Conservation (phyloP, 495 filamentous ascomycete species). For the Lasiosphaeria ovina region DNA sequence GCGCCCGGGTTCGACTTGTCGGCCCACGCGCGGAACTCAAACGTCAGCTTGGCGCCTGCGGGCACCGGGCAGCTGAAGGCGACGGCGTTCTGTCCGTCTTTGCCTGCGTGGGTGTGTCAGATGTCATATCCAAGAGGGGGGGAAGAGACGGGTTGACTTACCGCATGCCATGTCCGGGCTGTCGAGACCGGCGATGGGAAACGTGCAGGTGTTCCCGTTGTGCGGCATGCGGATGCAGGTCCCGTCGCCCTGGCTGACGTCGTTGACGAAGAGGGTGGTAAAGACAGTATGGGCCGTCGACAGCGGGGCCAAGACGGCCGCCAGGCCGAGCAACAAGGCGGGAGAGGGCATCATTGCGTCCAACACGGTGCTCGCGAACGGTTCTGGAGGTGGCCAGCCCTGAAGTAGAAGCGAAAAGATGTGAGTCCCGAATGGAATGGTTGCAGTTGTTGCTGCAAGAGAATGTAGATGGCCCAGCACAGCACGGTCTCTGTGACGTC, state of each 20-base stretch:
- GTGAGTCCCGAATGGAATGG: no score
- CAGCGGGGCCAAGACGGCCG: constrained; percentile 27
- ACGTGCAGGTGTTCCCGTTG: constrained; percentile 45
- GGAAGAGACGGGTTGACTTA: constrained; percentile 30
- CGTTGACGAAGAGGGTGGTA: constrained; percentile 64
- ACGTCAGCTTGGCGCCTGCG: constrained; percentile 55
- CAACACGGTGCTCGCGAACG: not conserved
- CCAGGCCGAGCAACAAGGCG: constrained; percentile 28
- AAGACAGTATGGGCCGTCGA: constrained; percentile 62
- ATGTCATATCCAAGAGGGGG: no score
- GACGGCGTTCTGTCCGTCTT: constrained; percentile 55
- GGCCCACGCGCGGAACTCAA: constrained; percentile 61
- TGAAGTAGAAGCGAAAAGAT: constrained; percentile 2
- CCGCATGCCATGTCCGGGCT: constrained; percentile 71
- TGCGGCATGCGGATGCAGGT: constrained; percentile 67
- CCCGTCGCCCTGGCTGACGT: constrained; percentile 63
- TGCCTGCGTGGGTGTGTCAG: constrained; percentile 40
- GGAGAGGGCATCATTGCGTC: constrained; percentile 21
- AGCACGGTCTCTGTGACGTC: not conserved
- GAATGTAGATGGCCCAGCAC: not conserved
- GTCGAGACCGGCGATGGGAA: constrained; percentile 51
- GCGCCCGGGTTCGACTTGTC: constrained; percentile 53
- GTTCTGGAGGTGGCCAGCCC: constrained; percentile 11
- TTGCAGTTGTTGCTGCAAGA: no score
- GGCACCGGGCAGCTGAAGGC: constrained; percentile 56